These are phyloP conservation scores for Alternaria consortialis DNA, from an alignment of 2,329 filamentous ascomycete genomes.

Conservation along the genomic window DNA sequence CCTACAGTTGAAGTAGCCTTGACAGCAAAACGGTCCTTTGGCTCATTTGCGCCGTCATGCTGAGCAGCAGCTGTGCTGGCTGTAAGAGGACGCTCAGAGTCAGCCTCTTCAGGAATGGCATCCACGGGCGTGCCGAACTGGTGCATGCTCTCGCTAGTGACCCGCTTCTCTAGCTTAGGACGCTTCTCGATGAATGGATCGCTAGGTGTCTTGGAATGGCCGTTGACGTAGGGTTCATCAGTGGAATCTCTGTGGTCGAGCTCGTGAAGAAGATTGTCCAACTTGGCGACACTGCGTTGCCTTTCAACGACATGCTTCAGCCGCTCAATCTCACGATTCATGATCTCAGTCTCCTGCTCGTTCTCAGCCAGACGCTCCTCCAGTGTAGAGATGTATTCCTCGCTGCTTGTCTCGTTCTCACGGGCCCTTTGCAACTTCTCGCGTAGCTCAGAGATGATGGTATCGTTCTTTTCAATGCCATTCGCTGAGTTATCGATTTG, in stretches of 20 bases:
- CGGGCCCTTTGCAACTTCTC: slow-evolving; percentile 89
- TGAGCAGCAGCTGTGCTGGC: slow-evolving; percentile 26
- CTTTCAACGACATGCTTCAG: slow-evolving; percentile 95
- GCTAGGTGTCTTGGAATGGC: slow-evolving; percentile 45
- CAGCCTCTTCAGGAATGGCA: slow-evolving; percentile 50
- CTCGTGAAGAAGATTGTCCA: slow-evolving; percentile 91
- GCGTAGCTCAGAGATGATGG: slow-evolving; percentile 83
- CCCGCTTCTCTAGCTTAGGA: slow-evolving; percentile 32
- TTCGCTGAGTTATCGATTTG: slow-evolving; percentile 90
- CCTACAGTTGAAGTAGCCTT: slow-evolving; percentile 28
- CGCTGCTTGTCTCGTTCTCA: slow-evolving; percentile 88
- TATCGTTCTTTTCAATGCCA: slow-evolving; percentile 90
- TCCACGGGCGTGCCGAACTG: slow-evolving; percentile 47
- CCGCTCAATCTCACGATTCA: slow-evolving; percentile 95
- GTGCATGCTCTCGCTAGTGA: slow-evolving; percentile 35
- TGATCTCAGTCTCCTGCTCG: slow-evolving; percentile 93
- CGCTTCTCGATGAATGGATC: slow-evolving; percentile 46
- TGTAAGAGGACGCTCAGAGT: slow-evolving; percentile 41
- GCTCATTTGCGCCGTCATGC: slow-evolving; percentile 23
- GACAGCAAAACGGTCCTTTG: slow-evolving; percentile 19
- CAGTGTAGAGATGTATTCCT: slow-evolving; percentile 96
- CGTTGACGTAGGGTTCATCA: slow-evolving; percentile 43
- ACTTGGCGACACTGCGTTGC: slow-evolving; percentile 91
- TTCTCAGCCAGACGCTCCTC: slow-evolving; percentile 95
- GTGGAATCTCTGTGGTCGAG: slow-evolving; percentile 68